Evolutionary conservation across 2,329 filamentous ascomycete species (phyloP), one percentile per base, ranked within the genome.

Genomic region (Claviceps humidiphila): DNA sequence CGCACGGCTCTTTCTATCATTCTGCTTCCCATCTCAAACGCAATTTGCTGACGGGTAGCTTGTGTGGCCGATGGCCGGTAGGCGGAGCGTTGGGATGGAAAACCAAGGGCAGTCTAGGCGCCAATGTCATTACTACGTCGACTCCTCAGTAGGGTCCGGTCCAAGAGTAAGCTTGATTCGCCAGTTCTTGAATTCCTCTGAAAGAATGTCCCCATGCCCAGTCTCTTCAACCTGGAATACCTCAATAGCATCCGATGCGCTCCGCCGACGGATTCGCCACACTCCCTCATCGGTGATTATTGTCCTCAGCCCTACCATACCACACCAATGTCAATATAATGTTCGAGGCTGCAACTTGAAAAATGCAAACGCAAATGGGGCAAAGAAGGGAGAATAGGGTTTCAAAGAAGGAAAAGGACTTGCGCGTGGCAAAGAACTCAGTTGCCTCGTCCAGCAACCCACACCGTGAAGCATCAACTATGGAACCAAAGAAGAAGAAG

Each of bases 171-270:
- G 64, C 61, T 80, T 80, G 57, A 80, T 81, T 49, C 78, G 72
- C 85, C 88, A 95, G 56, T 83, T 77, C 60, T 86, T 76, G 63
- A 95, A 95, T 14, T 86, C 80, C 22, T 83, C 77, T 2, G 85
- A 87, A 42, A 95, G 70, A 48, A 95, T 88, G 24, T 78, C 74
- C 0, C 88, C 89, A 56, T 87, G 81, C 0, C 88, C 88, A 1
- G 78, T 79, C 57, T 89, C 85, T 59, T 87, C 80, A 4, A 89
- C 70, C 61, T 78, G 82, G 66, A 79, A 85, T 1, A 95, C 77
- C 59, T 93, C 85, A 54, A 97, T 85, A 5, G 70, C 66, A 1
- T 78, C 73, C 0, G 78, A 77, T 41, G 78, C 78, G 51, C 84
- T 78, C 51, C 67, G 71, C 54, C 88, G 78, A 48, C 80, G 73